Evolutionary conservation across 768 basidiomycete genomes (phyloP).

Genomic region (Mrakia blollopis): DNA sequence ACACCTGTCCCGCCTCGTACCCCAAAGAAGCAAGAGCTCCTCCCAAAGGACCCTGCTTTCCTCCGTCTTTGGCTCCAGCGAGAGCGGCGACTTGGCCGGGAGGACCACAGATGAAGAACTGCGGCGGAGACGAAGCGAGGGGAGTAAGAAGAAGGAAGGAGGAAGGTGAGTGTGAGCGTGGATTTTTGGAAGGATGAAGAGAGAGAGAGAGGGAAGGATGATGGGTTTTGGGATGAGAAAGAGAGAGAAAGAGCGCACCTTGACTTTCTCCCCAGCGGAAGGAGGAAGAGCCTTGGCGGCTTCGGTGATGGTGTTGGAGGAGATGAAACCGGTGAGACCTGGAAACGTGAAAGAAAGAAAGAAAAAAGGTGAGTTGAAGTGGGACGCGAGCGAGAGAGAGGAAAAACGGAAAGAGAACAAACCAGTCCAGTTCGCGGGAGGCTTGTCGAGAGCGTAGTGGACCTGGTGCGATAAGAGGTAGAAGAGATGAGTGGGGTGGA

Average conservation of each 20-base stretch:
- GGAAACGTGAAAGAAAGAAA: not conserved
- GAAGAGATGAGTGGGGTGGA: not conserved
- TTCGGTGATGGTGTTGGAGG: constrained; percentile 63
- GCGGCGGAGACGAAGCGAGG: not conserved
- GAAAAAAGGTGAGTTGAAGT: not conserved
- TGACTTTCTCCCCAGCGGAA: constrained; percentile 19
- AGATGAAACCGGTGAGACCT: constrained; percentile 63
- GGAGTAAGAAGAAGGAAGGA: not conserved
- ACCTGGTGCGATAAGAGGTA: constrained; percentile 47
- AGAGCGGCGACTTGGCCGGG: constrained; percentile 84
- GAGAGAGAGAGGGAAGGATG: not conserved
- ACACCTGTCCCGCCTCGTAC: constrained; percentile 79
- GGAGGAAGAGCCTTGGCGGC: constrained; percentile 42
- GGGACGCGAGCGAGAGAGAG: not conserved
- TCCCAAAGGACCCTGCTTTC: constrained; percentile 69
- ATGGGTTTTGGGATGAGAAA: too few relatives aligned
- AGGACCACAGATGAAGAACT: constrained; percentile 13
- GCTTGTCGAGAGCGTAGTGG: constrained; percentile 81
- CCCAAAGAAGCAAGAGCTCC: constrained; percentile 83
- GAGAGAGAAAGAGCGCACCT: constrained; percentile 1
- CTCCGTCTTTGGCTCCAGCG: constrained; percentile 79
- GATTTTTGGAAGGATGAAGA: not conserved
- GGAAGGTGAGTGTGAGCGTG: not conserved
- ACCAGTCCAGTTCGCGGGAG: constrained; percentile 59
- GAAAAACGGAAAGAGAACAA: constrained; percentile 27